Evolutionary conservation across 768 basidiomycete species (phyloP), one percentile per base, ranked within the genome.

Genomic region (Lentinula edodes): DNA sequence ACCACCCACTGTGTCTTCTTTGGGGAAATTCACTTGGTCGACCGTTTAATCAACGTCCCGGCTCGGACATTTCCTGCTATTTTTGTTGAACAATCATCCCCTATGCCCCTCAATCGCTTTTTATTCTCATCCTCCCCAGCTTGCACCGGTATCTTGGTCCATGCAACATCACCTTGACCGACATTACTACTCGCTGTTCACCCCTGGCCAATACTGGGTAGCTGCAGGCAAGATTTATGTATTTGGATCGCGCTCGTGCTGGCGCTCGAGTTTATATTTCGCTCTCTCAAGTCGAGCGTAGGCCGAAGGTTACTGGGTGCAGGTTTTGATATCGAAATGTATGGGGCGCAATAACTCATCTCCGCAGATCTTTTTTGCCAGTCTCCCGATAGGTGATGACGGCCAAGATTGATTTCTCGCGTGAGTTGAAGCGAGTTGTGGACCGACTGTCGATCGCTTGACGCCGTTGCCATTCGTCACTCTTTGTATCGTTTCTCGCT

Each of bases 11-110:
- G 52, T 53, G 56, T 48, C 32, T 62, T 61, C 65, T 55, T 32
- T 38, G 28, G 9, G 53, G 52, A n/a, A 60, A 65, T 60, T 68
- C 67, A 66, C 62, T 61, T 64, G 54, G 69, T 70, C 63, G 67
- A 64, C 75, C 76, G 79, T 67, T 72, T 83, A 77, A 83, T 81
- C 81, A 79, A 68, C 75, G 78, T 72, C 66, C 66, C 58, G 63
- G 60, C 63, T 54, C 63, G 63, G 61, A 60, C 66, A 64, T 67
- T 63, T 67, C 66, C 58, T 45, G 54, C 61, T 66, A 42, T 63
- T 62, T 65, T 46, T 74, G 71, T 63, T 67, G 67, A 70, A 45
- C 39, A 12, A 18, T 28, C 28, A 28, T 56, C 52, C 66, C 63
- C 57, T 38, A 62, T 63, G 41, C 62, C 52, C 66, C 61, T 58